Evolutionary conservation across 352 stramenopile genomes (phyloP).

Genomic region (Globisporangium carolinianum): DNA sequence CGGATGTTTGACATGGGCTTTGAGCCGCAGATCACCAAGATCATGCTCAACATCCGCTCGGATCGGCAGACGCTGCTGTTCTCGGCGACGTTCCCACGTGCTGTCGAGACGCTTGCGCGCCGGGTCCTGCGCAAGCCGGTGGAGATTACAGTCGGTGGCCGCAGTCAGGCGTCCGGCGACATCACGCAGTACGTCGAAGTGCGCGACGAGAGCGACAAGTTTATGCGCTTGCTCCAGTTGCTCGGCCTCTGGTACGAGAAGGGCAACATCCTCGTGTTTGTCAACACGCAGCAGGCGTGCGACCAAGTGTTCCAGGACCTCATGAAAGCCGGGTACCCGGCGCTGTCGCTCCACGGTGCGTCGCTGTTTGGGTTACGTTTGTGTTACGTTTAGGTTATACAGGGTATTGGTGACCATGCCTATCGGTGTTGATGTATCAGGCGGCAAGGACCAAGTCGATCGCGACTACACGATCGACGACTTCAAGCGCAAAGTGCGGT

Average conservation of each 20-base stretch:
- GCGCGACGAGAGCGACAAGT: constrained; percentile 98
- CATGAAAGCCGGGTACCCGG: constrained; percentile 93
- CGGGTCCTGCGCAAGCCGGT: constrained; percentile 92
- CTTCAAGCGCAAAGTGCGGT: constrained; percentile 95
- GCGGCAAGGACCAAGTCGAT: constrained; percentile 99
- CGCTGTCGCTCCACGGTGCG: constrained; percentile 94
- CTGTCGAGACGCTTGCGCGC: constrained; percentile 86
- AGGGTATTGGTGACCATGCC: constrained; percentile 5
- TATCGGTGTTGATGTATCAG: constrained; percentile 15
- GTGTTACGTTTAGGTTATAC: not conserved
- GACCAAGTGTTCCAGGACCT: constrained; percentile 97
- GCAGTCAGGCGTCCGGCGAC: constrained; percentile 94
- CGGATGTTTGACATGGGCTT: constrained; percentile 99
- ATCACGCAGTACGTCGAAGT: constrained; percentile 99
- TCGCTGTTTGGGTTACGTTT: constrained; percentile 4
- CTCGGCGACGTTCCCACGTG: constrained; percentile 96
- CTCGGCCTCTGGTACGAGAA: constrained; percentile 95
- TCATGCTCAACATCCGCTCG: constrained; percentile 89
- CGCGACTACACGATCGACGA: constrained; percentile 98
- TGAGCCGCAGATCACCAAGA: constrained; percentile 98
- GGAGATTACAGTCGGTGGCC: constrained; percentile 95
- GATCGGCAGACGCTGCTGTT: constrained; percentile 95
- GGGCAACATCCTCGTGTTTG: constrained; percentile 98
- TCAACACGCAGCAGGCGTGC: constrained; percentile 97
- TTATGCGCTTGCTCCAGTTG: constrained; percentile 96